These are phyloP conservation scores for Trichophyton mentagrophytes DNA, from an alignment of 2,329 filamentous ascomycete genomes.

Conservation along the genomic window DNA sequence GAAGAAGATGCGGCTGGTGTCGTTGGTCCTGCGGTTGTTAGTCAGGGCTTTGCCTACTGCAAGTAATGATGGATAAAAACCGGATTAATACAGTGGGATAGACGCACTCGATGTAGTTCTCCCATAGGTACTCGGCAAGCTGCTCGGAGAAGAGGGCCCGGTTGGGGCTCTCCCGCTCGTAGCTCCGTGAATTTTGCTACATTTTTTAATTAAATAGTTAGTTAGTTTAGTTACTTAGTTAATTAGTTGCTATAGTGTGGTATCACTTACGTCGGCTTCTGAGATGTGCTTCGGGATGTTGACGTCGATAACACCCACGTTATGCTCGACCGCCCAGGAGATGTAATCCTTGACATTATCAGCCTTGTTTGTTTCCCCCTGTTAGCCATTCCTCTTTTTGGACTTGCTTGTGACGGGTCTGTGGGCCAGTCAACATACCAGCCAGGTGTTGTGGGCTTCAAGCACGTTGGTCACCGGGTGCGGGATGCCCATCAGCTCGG, in stretches of 20 bases:
- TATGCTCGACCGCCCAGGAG: conserved; percentile 64
- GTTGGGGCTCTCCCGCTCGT: conserved; percentile 36
- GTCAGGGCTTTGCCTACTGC: too few relatives aligned
- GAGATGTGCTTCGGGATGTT: conserved; percentile 74
- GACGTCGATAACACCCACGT: conserved; percentile 77
- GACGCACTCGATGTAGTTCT: conserved; percentile 75
- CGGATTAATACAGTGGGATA: not conserved
- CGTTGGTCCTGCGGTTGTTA: conserved; percentile 39
- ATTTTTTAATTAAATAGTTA: not conserved
- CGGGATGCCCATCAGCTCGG: conserved; percentile 54
- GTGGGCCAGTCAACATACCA: conserved; percentile 47
- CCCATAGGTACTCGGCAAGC: conserved; percentile 79
- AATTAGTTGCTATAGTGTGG: too few relatives aligned
- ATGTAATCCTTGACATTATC: conserved; percentile 72
- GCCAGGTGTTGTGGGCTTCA: conserved; percentile 73
- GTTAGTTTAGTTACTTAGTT: not conserved
- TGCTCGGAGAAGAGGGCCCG: conserved; percentile 52
- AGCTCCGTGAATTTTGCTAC: conserved; percentile 10
- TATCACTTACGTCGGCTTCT: conserved; percentile 42
- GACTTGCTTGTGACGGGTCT: not conserved
- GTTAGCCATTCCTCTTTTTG: conserved; percentile 9
- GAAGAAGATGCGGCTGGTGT: conserved; percentile 63
- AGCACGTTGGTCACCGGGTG: conserved; percentile 59
- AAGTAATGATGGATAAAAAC: not conserved
- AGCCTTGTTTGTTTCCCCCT: conserved; percentile 42